phyloP scores from a whole-genome alignment of 2,329 filamentous ascomycete genomes.

The Sarocladium kiliense region DNA sequence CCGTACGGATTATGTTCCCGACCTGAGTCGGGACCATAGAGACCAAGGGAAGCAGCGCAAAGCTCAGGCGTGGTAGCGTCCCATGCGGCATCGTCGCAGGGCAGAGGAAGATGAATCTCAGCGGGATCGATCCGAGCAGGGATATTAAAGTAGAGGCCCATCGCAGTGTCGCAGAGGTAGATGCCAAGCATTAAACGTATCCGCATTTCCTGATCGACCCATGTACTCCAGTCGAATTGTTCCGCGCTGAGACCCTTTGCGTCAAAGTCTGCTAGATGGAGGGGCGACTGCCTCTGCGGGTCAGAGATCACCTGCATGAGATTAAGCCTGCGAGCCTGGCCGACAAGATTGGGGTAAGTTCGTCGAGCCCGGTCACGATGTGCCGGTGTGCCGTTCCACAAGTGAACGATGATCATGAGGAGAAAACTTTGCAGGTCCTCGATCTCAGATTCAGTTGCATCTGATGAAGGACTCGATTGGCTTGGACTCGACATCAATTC shows the following conservation, averaged over 20 bases:
- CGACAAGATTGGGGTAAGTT: slow-evolving; percentile 51
- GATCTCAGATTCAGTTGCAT: slow-evolving; percentile 36
- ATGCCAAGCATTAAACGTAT: slow-evolving; percentile 61
- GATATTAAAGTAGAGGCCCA: slow-evolving; percentile 69
- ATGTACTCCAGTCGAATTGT: slow-evolving; percentile 59
- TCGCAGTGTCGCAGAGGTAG: slow-evolving; percentile 58
- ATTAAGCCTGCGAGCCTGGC: slow-evolving; percentile 50
- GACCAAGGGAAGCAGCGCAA: slow-evolving; percentile 60
- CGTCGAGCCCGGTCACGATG: slow-evolving; percentile 61
- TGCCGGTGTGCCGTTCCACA: slow-evolving; percentile 64
- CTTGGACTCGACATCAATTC: slow-evolving; percentile 32
- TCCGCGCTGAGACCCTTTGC: slow-evolving; percentile 40
- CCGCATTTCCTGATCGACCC: slow-evolving; percentile 68
- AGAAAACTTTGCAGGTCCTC: slow-evolving; percentile 65
- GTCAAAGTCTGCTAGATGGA: slow-evolving; percentile 53
- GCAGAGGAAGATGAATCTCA: slow-evolving; percentile 63
- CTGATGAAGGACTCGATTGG: slow-evolving; percentile 14
- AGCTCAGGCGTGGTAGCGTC: slow-evolving; percentile 55
- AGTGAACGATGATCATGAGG: slow-evolving; percentile 56
- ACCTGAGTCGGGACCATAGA: slow-evolving; percentile 53
- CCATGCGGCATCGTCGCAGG: slow-evolving; percentile 69
- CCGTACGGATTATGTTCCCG: slow-evolving; percentile 54
- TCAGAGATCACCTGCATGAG: slow-evolving; percentile 49
- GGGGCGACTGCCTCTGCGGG: slow-evolving; percentile 46
- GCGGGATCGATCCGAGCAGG: slow-evolving; percentile 56